Percentiles rank a stretch among this genome's conserved stretches.
Evolutionary conservation across 768 basidiomycete genomes (phyloP).

Genomic region (Piloderma croceum): DNA sequence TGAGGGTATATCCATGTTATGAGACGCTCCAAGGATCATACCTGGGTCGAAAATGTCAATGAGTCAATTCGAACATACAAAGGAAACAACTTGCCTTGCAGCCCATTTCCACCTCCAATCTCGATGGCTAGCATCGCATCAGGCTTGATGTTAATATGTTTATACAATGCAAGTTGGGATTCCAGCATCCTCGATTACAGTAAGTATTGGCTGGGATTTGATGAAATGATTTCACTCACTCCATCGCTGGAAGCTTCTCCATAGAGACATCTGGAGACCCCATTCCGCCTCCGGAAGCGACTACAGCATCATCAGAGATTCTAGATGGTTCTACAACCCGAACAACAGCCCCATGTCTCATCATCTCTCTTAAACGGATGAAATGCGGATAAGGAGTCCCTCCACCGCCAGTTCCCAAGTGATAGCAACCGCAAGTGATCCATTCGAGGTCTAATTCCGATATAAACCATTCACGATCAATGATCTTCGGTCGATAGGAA

Average conservation of each 20-base stretch:
- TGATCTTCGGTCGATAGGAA: constrained; percentile 34
- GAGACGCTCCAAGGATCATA: constrained; percentile 33
- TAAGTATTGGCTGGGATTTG: neutral
- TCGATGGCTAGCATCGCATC: constrained; percentile 32
- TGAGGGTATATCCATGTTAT: constrained; percentile 33
- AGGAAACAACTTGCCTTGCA: constrained; percentile 28
- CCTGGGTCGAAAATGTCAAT: constrained; percentile 22
- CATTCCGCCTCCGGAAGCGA: constrained; percentile 38
- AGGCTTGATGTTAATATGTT: constrained; percentile 12
- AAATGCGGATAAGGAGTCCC: constrained; percentile 51
- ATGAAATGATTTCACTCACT: constrained; percentile 19
- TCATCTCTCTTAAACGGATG: constrained; percentile 45
- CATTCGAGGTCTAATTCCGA: constrained; percentile 49
- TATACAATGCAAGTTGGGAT: constrained; percentile 14
- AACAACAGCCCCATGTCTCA: constrained; percentile 43
- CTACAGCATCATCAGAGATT: constrained; percentile 36
- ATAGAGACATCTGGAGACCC: constrained; percentile 36
- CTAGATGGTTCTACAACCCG: constrained; percentile 41
- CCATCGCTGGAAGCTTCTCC: constrained; percentile 33
- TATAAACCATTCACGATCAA: constrained; percentile 38
- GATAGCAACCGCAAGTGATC: constrained; percentile 58
- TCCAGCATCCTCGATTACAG: constrained; percentile 6
- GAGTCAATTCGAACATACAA: constrained; percentile 2
- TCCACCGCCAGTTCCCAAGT: constrained; percentile 61
- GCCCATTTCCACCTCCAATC: constrained; percentile 43